Percentiles rank a stretch among this genome's conserved stretches.
These are phyloP conservation scores for Ceratocystis eucalypticola DNA, from an alignment of 2,329 filamentous ascomycete species.

Conservation along the genomic window DNA sequence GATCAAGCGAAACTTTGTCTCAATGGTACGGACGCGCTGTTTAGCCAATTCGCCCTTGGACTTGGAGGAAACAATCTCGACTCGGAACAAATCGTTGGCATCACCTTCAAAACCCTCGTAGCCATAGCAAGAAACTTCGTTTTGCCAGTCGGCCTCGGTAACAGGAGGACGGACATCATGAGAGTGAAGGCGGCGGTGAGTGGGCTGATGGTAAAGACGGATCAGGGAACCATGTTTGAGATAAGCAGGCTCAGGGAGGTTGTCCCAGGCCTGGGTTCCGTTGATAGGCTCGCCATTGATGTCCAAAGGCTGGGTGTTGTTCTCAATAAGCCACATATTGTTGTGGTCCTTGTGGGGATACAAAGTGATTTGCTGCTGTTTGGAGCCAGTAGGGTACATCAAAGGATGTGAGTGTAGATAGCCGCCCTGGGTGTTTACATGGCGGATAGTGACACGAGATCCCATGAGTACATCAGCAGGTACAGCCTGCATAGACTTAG, in stretches of 20 bases:
- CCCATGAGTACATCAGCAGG: conserved; percentile 84
- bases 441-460: conserved; percentile 71
- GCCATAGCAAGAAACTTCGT: conserved; percentile 91
- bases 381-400: conserved; percentile 96
- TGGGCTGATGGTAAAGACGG: conserved; percentile 70
- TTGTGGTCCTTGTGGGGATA: conserved; percentile 99
- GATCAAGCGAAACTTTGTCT: conserved; percentile 90
- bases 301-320: conserved; percentile 81
- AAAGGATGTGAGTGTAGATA: conserved; percentile 93
- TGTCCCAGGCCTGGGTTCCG: conserved; percentile 75
- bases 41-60: conserved; percentile 69
- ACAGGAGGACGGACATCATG: conserved; percentile 84
- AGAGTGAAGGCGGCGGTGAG: conserved; percentile 82
- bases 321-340: conserved; percentile 88
- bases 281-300: conserved; percentile 62
- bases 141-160: conserved; percentile 84
- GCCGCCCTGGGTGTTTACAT: conserved; percentile 93
- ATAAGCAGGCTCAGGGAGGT: conserved; percentile 47
- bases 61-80: conserved; percentile 87
- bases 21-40: conserved; percentile 76
- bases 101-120: conserved; percentile 95
- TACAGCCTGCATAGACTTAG: conserved; percentile 90
- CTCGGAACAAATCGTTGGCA: conserved; percentile 87
- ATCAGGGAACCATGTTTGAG: conserved; percentile 71
- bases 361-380: conserved; percentile 95